Conservation (phyloP, 2,329 filamentous ascomycete genomes). For the Acarospora socialis region DNA sequence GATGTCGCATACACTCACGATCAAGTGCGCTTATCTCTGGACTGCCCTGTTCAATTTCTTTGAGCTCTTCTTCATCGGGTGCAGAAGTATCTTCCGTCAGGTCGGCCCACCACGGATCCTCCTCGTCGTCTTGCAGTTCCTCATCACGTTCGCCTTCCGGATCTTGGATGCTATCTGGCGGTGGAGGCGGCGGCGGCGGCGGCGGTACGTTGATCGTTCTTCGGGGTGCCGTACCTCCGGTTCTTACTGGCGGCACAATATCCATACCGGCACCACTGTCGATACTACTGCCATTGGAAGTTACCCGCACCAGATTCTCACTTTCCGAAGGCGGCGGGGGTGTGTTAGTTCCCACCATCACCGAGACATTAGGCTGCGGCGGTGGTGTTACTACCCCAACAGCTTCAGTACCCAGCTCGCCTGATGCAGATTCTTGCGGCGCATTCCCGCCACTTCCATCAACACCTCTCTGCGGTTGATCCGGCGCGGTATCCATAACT, state of each 20-base stretch:
- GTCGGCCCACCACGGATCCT: constrained; percentile 37
- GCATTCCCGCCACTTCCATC: too few species aligned
- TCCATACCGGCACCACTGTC: not conserved
- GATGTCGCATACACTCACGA: constrained; percentile 24
- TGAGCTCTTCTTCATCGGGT: constrained; percentile 44
- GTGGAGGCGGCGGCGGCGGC: not conserved
- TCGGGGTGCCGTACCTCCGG: not conserved
- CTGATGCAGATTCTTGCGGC: not conserved
- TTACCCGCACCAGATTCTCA: not conserved
- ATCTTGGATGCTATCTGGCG: constrained; percentile 7
- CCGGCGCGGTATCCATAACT: not conserved
- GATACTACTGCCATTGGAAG: not conserved
- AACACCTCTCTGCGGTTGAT: not conserved
- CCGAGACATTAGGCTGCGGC: not conserved
- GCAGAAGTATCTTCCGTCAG: constrained; percentile 41
- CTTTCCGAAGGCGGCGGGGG: not conserved
- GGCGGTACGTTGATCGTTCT: not conserved
- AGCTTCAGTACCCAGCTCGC: not conserved
- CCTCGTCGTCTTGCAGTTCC: constrained; percentile 13
- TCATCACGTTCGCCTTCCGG: constrained; percentile 12
- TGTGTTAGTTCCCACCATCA: not conserved
- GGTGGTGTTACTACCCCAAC: not conserved
- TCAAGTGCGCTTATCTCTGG: constrained; percentile 42
- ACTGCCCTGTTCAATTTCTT: constrained; percentile 37
- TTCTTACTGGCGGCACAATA: not conserved